Conservation (phyloP, 1,284 basidiomycete species). For the Ustilago hordei region DNA sequence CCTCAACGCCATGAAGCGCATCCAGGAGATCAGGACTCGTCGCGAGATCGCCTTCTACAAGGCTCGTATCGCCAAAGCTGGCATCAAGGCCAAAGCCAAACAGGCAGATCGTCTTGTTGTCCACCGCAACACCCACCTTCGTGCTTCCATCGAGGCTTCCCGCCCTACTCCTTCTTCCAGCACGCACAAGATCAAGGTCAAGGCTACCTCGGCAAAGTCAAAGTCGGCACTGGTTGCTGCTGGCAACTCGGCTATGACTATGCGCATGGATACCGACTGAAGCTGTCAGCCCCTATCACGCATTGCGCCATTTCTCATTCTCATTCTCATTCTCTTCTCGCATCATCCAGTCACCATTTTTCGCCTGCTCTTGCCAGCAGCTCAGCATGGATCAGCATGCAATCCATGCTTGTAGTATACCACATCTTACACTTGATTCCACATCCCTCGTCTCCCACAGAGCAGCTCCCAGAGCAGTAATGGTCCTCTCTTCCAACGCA, state of each 20-base stretch:
- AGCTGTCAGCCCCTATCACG: not conserved
- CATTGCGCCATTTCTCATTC: not conserved
- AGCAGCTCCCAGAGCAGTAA: constrained; percentile 19
- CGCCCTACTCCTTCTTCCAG: constrained; percentile 33
- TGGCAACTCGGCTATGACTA: constrained; percentile 51
- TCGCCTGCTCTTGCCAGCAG: no score
- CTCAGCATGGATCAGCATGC: constrained; percentile 8
- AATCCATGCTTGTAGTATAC: constrained; percentile 41
- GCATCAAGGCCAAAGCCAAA: constrained; percentile 60
- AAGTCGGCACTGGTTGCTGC: constrained; percentile 57
- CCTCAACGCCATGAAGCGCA: constrained; percentile 95
- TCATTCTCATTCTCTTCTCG: not conserved
- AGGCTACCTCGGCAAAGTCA: constrained; percentile 47
- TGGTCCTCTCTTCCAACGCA: constrained; percentile 11
- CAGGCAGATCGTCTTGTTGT: constrained; percentile 63
- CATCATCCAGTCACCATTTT: not conserved
- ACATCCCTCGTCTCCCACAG: constrained; percentile 3
- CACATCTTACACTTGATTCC: constrained; percentile 20
- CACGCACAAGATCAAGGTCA: constrained; percentile 55
- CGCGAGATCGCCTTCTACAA: constrained; percentile 92
- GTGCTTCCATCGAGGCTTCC: constrained; percentile 54
- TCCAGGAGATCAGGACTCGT: constrained; percentile 89
- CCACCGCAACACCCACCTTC: constrained; percentile 63
- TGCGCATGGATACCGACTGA: constrained; percentile 60
- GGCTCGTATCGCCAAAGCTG: constrained; percentile 65